phyloP scores from a whole-genome alignment of 805 yeast species.

The Blastobotrys parvus region DNA sequence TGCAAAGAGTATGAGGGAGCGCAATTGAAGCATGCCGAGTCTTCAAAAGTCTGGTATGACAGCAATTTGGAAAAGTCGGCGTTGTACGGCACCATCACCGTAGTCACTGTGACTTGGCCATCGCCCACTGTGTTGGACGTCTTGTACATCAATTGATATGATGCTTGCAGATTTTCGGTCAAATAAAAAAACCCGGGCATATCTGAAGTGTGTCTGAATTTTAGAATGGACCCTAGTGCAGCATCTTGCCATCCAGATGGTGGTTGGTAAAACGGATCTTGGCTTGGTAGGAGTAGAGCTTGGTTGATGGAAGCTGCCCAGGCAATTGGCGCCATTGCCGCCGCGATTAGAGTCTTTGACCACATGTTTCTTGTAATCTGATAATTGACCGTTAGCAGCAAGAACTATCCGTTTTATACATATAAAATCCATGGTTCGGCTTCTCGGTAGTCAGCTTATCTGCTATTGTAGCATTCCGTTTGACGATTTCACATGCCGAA shows the following conservation, averaged over 20 bases:
- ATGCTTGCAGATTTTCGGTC: too few species aligned
- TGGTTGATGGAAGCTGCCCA: too few species aligned
- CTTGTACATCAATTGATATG: constrained; percentile 22
- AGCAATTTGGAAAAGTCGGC: constrained; percentile 13
- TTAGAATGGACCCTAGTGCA: neutral
- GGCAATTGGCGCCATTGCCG: too few species aligned
- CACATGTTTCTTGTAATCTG: too few species aligned
- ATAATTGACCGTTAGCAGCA: too few species aligned
- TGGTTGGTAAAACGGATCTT: constrained; percentile 6
- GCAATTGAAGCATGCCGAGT: constrained; percentile 17
- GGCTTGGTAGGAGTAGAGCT: constrained; percentile 14
- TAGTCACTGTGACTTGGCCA: constrained; percentile 22
- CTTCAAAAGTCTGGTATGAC: constrained; percentile 22
- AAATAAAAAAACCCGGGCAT: too few species aligned
- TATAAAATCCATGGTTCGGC: too few species aligned
- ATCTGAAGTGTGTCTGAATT: neutral
- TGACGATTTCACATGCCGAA: too few species aligned
- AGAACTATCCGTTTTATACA: too few species aligned
- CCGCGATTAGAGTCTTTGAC: too few species aligned
- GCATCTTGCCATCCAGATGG: constrained; percentile 2
- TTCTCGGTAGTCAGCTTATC: too few species aligned
- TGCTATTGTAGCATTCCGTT: too few species aligned
- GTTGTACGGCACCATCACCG: constrained; percentile 14
- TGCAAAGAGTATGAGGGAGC: constrained; percentile 20
- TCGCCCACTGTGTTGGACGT: constrained; percentile 21